Percentiles rank a stretch among this genome's conserved stretches.
Conservation (phyloP, 495 filamentous ascomycete genomes). For the Saxophila tyrrhenica region DNA sequence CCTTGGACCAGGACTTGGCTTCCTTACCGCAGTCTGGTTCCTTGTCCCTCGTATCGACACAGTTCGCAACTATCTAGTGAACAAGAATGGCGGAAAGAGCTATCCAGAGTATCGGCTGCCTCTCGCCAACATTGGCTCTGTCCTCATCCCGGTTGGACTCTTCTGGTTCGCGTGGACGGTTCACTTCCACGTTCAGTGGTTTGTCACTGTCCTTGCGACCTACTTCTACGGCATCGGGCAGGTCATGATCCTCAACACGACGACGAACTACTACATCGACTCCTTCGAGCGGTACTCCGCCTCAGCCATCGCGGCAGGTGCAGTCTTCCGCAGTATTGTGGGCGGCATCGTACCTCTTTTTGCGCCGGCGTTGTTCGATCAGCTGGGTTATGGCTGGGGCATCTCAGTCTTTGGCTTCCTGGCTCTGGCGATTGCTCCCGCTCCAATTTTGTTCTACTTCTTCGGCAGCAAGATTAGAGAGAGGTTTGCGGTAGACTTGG, state of each 20-base stretch:
- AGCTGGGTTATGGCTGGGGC: constrained; percentile 28
- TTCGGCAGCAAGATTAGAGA: constrained; percentile 18
- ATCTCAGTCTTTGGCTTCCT: constrained; percentile 24
- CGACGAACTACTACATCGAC: constrained; percentile 30
- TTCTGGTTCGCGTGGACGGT: constrained; percentile 27
- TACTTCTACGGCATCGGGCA: constrained; percentile 41
- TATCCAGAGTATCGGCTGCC: constrained; percentile 25
- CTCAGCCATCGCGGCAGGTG: constrained; percentile 30
- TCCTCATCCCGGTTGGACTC: constrained; percentile 18
- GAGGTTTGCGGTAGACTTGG: constrained; percentile 15
- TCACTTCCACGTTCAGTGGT: constrained; percentile 20
- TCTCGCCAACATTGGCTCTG: constrained; percentile 19
- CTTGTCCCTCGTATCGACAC: constrained; percentile 33
- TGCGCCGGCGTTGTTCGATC: constrained; percentile 26
- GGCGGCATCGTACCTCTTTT: constrained; percentile 28
- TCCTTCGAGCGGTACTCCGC: constrained; percentile 28
- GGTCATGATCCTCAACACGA: constrained; percentile 45
- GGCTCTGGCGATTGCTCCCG: constrained; percentile 21
- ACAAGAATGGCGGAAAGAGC: constrained; percentile 29
- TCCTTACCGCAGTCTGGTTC: constrained; percentile 31
- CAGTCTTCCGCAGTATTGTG: constrained; percentile 24
- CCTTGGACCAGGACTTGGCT: constrained; percentile 23
- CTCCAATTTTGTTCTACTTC: constrained; percentile 23
- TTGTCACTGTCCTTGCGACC: constrained; percentile 18
- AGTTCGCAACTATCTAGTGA: constrained; percentile 27